phyloP scores from a whole-genome alignment of 768 basidiomycete species.

The Podaxis sp. region DNA sequence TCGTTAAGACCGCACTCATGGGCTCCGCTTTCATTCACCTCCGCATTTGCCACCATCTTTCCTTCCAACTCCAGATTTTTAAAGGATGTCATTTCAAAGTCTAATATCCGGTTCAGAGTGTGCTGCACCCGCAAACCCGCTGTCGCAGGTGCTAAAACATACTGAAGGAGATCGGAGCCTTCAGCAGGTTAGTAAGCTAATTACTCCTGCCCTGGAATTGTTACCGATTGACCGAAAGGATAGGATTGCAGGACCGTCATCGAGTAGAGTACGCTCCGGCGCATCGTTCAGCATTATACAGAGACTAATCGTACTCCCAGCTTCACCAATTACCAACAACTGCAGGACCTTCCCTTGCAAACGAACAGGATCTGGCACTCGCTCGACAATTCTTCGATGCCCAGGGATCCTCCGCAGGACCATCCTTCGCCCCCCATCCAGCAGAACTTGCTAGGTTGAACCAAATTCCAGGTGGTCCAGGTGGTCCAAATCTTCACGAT shows the following conservation, averaged over 20 bases:
- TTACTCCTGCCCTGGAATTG: not conserved
- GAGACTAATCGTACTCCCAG: conserved; percentile 32
- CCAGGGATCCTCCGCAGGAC: conserved; percentile 29
- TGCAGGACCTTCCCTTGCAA: conserved; percentile 41
- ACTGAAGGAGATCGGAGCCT: conserved; percentile 86
- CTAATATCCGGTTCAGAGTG: conserved; percentile 91
- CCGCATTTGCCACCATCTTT: conserved; percentile 10
- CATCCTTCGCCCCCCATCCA: conserved; percentile 33
- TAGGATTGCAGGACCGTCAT: conserved; percentile 69
- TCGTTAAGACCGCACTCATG: conserved; percentile 21
- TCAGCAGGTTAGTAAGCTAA: conserved; percentile 60
- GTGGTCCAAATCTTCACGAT: conserved; percentile 39
- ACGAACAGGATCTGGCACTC: conserved; percentile 67
- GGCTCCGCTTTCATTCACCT: not conserved
- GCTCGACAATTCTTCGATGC: conserved; percentile 80
- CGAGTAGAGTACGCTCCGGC: conserved; percentile 51
- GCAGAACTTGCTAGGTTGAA: conserved; percentile 29
- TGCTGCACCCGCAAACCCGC: conserved; percentile 77
- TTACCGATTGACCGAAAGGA: conserved; percentile 45
- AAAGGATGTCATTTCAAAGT: conserved; percentile 68
- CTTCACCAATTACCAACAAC: conserved; percentile 73
- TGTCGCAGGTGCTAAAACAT: conserved; percentile 88
- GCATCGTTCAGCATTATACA: not conserved
- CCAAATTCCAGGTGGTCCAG: conserved; percentile 27
- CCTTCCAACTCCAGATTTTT: conserved; percentile 1